These are phyloP conservation scores for Calonectria ilicicola DNA, from an alignment of 2,329 filamentous ascomycete species.

Conservation along the genomic window DNA sequence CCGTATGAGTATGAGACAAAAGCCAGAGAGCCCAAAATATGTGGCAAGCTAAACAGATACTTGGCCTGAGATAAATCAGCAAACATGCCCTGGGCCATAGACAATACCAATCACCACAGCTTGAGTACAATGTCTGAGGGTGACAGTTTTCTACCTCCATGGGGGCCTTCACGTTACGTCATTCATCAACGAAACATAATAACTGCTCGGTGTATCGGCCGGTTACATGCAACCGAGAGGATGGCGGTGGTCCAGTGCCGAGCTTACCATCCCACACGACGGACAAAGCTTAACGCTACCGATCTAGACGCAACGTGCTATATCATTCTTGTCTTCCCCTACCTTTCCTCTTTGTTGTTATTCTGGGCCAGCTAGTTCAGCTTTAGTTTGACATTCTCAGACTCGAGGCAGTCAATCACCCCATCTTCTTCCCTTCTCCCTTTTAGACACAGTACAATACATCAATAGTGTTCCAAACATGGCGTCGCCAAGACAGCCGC, in stretches of 20 bases:
- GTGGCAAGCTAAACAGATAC: no score
- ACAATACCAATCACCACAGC: no score
- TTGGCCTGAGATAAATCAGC: no score
- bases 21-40: no score
- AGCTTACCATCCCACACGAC: background rate
- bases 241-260: background rate
- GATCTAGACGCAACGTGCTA: background rate
- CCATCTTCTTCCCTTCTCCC: no score
- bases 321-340: background rate
- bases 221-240: background rate
- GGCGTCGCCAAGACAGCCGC: background rate
- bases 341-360: background rate
- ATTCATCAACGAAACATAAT: background rate
- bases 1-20: no score
- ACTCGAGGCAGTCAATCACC: no score
- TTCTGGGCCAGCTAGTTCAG: background rate
- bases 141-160: background rate
- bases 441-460: background rate
- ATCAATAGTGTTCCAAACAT: background rate
- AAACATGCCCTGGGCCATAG: no score
- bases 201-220: background rate
- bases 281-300: background rate
- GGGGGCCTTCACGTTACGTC: background rate
- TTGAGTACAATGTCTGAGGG: no score
- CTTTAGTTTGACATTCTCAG: no score